phyloP scores from a whole-genome alignment of 129 eudicot genomes.

The Logfia minima region DNA sequence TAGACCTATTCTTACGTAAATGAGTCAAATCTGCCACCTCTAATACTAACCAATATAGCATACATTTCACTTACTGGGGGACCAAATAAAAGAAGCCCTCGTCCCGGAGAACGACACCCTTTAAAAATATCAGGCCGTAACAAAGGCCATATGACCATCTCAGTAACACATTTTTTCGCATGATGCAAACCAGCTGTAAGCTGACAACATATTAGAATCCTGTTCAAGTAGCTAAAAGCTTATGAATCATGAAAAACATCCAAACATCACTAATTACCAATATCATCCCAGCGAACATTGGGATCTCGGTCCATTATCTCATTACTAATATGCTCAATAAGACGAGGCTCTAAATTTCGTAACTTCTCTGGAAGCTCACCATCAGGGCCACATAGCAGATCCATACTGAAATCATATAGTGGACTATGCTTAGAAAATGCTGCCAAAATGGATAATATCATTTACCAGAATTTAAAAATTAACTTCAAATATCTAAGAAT shows the following conservation, averaged over 20 bases:
- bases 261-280: constrained; percentile 50
- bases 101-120: constrained; percentile 95
- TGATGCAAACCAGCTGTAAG: constrained; percentile 86
- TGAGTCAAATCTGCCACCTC: neutral
- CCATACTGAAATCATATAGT: constrained; percentile 53
- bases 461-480: neutral
- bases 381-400: constrained; percentile 92
- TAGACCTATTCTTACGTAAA: neutral
- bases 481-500: neutral
- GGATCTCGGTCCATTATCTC: constrained; percentile 99
- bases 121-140: constrained; percentile 94
- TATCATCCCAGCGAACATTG: constrained; percentile 96
- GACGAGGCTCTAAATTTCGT: constrained; percentile 88
- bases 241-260: neutral
- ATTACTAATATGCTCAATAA: constrained; percentile 89
- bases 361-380: constrained; percentile 96
- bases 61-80: constrained; percentile 75
- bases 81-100: constrained; percentile 98
- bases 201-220: constrained; percentile 22
- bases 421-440: constrained; percentile 1
- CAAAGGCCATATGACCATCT: constrained; percentile 97
- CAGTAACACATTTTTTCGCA: constrained; percentile 97
- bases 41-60: neutral
- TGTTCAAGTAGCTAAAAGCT: constrained; percentile 8
- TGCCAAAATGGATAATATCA: neutral